A percentile compares a stretch with the other conserved stretches of the same genome.
phyloP scores from a whole-genome alignment of 257 asterid species.

The Penstemon eatonii region DNA sequence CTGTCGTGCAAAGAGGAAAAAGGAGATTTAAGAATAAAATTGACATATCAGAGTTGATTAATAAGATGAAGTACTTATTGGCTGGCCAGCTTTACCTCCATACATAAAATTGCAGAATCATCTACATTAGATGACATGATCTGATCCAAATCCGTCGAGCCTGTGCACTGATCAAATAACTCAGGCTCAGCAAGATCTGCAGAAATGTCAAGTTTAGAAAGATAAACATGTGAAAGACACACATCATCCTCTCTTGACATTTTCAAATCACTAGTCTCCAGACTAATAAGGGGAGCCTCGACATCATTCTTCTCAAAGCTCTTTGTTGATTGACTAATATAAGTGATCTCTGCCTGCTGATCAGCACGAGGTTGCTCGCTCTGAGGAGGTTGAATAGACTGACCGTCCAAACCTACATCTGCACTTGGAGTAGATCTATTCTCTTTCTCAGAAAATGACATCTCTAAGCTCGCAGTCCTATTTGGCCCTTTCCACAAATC shows the following conservation, averaged over 20 bases:
- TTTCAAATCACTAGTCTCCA: conserved; percentile 32
- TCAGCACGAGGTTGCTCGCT: conserved; percentile 49
- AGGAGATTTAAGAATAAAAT: conserved; percentile 1
- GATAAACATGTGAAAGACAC: conserved; percentile 49
- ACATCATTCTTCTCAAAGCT: conserved; percentile 40
- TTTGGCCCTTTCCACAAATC: conserved; percentile 75
- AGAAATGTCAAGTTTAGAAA: conserved; percentile 84
- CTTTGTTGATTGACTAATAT: conserved; percentile 39
- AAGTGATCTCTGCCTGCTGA: conserved; percentile 49
- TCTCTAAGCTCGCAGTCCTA: conserved; percentile 55
- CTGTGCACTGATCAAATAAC: conserved; percentile 57
- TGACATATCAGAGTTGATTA: not conserved
- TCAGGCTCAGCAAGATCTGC: conserved; percentile 79
- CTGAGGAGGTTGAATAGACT: conserved; percentile 45
- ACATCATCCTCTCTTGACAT: conserved; percentile 48
- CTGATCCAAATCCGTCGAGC: conserved; percentile 46
- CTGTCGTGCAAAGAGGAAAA: conserved; percentile 38
- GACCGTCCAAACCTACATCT: conserved; percentile 50
- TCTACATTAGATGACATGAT: conserved; percentile 38
- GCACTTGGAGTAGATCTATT: conserved; percentile 42
- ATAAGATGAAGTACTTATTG: conserved; percentile 15
- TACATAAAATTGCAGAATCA: conserved; percentile 45
- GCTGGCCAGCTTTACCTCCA: conserved; percentile 59
- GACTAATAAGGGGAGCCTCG: conserved; percentile 37
- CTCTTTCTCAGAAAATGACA: conserved; percentile 62